phyloP scores from a whole-genome alignment of 768 basidiomycete genomes.

The Mycena belliarum region DNA sequence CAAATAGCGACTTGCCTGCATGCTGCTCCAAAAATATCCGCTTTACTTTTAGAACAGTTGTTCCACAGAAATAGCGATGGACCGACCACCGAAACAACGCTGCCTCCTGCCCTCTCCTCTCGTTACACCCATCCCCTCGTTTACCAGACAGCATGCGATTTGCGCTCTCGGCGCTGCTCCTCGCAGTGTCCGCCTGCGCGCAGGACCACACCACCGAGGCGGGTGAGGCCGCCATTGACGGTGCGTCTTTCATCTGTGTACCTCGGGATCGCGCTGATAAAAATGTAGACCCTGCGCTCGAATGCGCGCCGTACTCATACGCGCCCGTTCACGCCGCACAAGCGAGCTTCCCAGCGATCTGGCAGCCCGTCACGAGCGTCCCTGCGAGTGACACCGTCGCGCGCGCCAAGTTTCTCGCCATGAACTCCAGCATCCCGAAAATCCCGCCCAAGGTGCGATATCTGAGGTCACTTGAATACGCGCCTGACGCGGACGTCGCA shows the following conservation, averaged over 20 bases:
- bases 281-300: not conserved
- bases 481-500: too few relatives aligned
- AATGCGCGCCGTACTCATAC: conserved; percentile 11
- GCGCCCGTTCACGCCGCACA: conserved; percentile 1
- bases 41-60: too few relatives aligned
- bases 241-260: not conserved
- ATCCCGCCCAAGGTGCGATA: conserved; percentile 7
- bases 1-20: too few relatives aligned
- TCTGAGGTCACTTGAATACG: too few relatives aligned
- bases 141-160: too few relatives aligned
- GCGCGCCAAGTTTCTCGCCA: not conserved
- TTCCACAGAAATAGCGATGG: too few relatives aligned
- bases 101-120: too few relatives aligned
- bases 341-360: conserved; percentile 5
- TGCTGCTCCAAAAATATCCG: too few relatives aligned
- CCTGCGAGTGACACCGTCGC: conserved; percentile 5
- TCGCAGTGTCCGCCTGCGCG: too few relatives aligned
- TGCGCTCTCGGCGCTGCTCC: too few relatives aligned
- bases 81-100: too few relatives aligned
- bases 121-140: too few relatives aligned
- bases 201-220: not conserved
- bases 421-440: conserved; percentile 7
- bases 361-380: not conserved
- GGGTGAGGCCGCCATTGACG: not conserved
- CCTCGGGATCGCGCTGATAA: not conserved